Percentiles rank a stretch among this genome's conserved stretches.
Evolutionary conservation across 306 rosid species (phyloP).

Genomic region (Cucurbita pepo): DNA sequence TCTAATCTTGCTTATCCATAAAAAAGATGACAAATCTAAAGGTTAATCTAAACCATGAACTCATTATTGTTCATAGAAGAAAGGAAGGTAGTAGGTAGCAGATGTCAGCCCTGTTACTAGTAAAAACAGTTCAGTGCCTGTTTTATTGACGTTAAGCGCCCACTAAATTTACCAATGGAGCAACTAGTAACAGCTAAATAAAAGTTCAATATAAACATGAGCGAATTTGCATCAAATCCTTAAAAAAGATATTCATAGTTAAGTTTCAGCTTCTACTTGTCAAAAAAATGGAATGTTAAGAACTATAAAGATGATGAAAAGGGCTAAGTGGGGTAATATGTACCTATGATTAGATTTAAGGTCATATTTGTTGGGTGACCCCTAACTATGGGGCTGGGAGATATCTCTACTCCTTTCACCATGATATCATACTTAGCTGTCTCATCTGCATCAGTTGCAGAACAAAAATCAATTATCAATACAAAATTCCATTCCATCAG

Average conservation of each 20-base stretch:
- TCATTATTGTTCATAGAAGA: neutral
- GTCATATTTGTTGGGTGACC: slow-evolving; percentile 70
- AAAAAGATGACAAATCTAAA: neutral
- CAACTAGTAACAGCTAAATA: neutral
- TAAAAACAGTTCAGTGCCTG: neutral
- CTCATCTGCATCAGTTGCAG: slow-evolving; percentile 32
- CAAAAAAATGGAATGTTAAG: neutral
- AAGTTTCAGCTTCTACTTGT: neutral
- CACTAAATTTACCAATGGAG: neutral
- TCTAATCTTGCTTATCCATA: neutral
- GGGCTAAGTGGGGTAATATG: neutral
- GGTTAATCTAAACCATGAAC: neutral
- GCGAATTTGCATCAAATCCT: neutral
- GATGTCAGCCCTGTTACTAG: neutral
- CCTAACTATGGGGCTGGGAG: slow-evolving; percentile 55
- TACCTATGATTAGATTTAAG: slow-evolving; percentile 69
- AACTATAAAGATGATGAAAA: neutral
- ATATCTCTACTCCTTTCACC: slow-evolving; percentile 56
- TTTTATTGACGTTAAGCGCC: neutral
- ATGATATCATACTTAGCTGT: slow-evolving; percentile 41
- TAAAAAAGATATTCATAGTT: neutral
- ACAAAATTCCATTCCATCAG: neutral
- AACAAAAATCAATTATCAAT: neutral
- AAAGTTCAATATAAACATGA: neutral
- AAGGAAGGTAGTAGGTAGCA: neutral